Evolutionary conservation across 441 rosid species (phyloP), one percentile per base, ranked within the genome.

Genomic region (Hypseocharis bilobata): DNA sequence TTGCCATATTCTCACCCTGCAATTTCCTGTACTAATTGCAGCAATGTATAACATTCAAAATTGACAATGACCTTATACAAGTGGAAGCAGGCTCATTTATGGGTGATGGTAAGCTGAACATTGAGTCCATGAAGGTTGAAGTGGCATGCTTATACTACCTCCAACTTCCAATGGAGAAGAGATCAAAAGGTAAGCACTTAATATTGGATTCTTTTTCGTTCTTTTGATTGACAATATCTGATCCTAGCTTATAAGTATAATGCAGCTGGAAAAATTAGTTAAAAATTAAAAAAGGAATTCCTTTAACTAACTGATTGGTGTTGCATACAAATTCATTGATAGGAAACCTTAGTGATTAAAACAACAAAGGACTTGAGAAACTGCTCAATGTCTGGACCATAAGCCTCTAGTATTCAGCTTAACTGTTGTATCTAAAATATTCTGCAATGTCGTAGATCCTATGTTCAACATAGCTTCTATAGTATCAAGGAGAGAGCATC

Each of bases 81-180:
- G 63, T 83, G 40, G 80, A 78, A 61, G 83, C 78, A 57, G 83
- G 70, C 70, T 77, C 82, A 36, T 70, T 65, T 62, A 47, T 71
- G 59, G 62, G 68, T 47, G 78, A 56, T 70, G 81, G 81, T 64
- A 78, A 68, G 62, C 62, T 78, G 44, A 65, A 65, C 81, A 73
- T 75, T 0, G 88, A 85, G 79, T 84, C 83, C 63, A 62, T 86
- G 76, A 88, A 82, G 83, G 87, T 83, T 78, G 92, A 88, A 68
- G 79, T 94, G 63, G 89, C 96, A 49, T 94, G 97, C 80, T 76
- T 81, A 61, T 91, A 91, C 75, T 94, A 81, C 82, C 71, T 89
- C 66, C 86, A 84, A 77, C 89, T 94, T 72, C 84, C 98, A 17
- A 49, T 16, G 19, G 91, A 86, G 72, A 91, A 79, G 80, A 85